Base-by-base conservation (phyloP, 345 rosid genomes). In the Rhodomyrtus tomentosa region DNA sequence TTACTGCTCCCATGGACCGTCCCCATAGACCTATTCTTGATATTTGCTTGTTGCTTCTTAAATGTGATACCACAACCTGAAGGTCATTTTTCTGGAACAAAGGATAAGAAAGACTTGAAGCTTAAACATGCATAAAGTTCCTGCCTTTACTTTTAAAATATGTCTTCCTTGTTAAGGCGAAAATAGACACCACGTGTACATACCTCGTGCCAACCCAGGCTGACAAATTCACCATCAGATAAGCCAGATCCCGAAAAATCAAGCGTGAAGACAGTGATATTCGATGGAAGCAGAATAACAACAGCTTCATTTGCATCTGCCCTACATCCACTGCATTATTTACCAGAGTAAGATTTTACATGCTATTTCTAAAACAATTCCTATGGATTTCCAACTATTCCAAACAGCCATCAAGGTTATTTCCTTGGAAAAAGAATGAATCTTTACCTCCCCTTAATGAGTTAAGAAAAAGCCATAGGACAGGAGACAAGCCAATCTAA, bases 1-100 rank as follows among this genome's bases (percentile, higher is more conserved):
- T 97, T 85, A 97, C 99, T 7, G 99, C 99, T 82, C 99, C 99
- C 99, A 97, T 97, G 58, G 99, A 97, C 83, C 99, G 95, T 86
- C 99, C 99, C 99, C 99, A 97, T 7, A 97, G 98, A 85, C 98
- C 99, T 72, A 95, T 92, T 81, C 95, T 87, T 40, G 99, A 95
- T 86, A 94, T 90, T 76, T 92, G 91, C 82, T 88, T 91, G 88
- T 87, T 91, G 90, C 87, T 92, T 91, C 98, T 94, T 83, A 97
- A 92, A 89, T 95, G 89, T 72, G 99, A 89, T 32, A 95, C 93
- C n/a, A 91, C 98, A 82, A 91, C 93, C 91, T 93, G 93, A 85
- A 97, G 99, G 92, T 97, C 99, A 87, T 94, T 95, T 89, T 86
- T 95, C 98, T 96, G 92, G 85, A 76, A 90, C 55, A 84, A 76